Base-by-base conservation (phyloP, 768 basidiomycete genomes). In the Pleurotus eryngii region DNA sequence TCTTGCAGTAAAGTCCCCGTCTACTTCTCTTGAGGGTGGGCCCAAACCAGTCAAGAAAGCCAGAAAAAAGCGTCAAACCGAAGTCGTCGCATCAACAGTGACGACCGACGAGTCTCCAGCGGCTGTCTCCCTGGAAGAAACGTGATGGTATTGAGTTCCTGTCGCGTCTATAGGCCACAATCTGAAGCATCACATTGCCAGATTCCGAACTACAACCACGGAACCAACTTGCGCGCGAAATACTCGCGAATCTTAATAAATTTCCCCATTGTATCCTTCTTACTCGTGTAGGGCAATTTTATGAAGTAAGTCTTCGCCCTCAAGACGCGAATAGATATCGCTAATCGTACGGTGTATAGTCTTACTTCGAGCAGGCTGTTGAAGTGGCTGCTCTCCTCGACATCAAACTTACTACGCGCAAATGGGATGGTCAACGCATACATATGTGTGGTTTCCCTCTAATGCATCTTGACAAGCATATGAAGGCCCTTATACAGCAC, bases 391-490 rank as follows among this genome's bases (percentile, higher is more conserved):
- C 76, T 27, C 73, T 95, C 14, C 79, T 97, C 9, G 84, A 83
- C 62, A 94, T 96, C 72, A 95, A 93, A 64, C 75, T 95, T 20
- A 87, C 92, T 2, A 82, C 83, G 58, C 82, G 87, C 58, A 81
- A 82, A 64, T 92, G 89, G 90, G 82, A 82, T 59, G 84, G 81
- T 15, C 74, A 79, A 14, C 79, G 81, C 42, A 77, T 93, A 43
- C 78, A 82, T 8, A 96, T 98, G 87, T 91, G 91, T 65, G 95
- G 95, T 17, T 98, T 98, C 70, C 95, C 95, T 0, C 72, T 94
- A 22, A 68, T 81, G 60, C 90, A 95, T 61, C 80, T 96, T 39
- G 87, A 92, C 74, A 93, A 89, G 66, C 80, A 95, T 70, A 80
- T 97, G 67, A 95, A 92, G 70, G 76, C 85, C 15, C 76, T 98